These are phyloP conservation scores for Colletotrichum tanaceti DNA, from an alignment of 2,329 filamentous ascomycete species.

Conservation along the genomic window DNA sequence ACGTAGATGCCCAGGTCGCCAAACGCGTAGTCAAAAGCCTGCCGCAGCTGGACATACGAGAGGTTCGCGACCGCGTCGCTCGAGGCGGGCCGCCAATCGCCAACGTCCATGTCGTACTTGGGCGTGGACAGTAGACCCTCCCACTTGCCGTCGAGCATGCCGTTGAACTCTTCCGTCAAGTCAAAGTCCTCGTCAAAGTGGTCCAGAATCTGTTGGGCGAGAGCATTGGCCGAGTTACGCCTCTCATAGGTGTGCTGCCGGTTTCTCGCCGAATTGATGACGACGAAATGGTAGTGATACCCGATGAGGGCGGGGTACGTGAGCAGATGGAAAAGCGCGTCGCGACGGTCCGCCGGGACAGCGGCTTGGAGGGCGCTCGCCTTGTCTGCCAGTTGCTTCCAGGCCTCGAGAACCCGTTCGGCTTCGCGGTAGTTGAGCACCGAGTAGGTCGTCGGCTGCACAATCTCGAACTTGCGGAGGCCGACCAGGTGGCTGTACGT, in stretches of 20 bases:
- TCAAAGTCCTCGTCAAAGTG: conserved; percentile 58
- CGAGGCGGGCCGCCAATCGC: conserved; percentile 48
- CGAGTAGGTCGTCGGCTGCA: conserved; percentile 69
- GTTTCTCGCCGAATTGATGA: conserved; percentile 63
- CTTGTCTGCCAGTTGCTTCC: conserved; percentile 59
- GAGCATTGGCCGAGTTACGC: conserved; percentile 64
- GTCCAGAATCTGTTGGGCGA: conserved; percentile 55
- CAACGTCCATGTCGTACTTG: conserved; percentile 51
- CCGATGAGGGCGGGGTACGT: conserved; percentile 70
- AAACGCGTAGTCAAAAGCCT: conserved; percentile 39
- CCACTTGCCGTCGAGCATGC: conserved; percentile 61
- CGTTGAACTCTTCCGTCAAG: conserved; percentile 58
- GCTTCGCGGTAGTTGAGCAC: conserved; percentile 74
- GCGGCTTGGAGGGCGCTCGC: conserved; percentile 59
- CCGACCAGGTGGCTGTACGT: conserved; percentile 60
- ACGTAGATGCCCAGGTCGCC: conserved; percentile 65
- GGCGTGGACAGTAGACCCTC: conserved; percentile 65
- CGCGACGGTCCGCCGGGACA: conserved; percentile 55
- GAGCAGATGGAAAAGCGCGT: conserved; percentile 70
- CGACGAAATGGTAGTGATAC: conserved; percentile 65
- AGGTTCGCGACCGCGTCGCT: conserved; percentile 63
- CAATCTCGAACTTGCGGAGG: conserved; percentile 71
- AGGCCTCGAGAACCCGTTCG: conserved; percentile 66
- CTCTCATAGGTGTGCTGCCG: conserved; percentile 63
- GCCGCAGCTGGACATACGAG: conserved; percentile 59